Base-by-base conservation (phyloP, 257 asterid species). In the Solanum verrucosum region DNA sequence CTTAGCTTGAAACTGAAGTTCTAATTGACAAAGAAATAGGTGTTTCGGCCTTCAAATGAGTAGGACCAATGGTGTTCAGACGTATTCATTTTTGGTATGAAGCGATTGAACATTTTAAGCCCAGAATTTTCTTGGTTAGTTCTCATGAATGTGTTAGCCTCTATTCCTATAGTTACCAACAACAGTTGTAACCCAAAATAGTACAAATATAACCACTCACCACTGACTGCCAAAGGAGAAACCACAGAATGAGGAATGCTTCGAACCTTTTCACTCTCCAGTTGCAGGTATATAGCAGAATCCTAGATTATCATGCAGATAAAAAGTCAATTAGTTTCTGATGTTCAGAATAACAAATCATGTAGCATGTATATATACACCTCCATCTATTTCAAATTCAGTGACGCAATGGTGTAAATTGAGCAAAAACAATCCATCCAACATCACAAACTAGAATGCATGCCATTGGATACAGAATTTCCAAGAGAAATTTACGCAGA, bases 191-290 rank as follows among this genome's bases (percentile, higher is more conserved):
- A 49, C 29, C 70, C 18, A 7, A 49, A 59, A 82, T 18, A 49
- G 70, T 27, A 79, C 42, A 82, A 82, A 31, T 25, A 82, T 49
- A 49, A 49, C 49, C 74, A 91, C 98, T 93, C 90, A 95, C 98
- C 98, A 27, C 99, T 97, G 88, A 96, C 98, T 44, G 99, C 99
- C 89, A 96, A 87, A 77, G 99, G 99, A 90, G 96, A 88, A 87
- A 97, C 94, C 88, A 93, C 95, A 5, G 94, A 87, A 89, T 97
- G 98, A 86, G 98, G 93, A 88, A 97, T 94, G 82, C 90, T 90
- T 63, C 99, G 95, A 85, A 91, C 95, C 93, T 93, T 97, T 89
- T 93, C 98, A 90, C 92, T 94, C 91, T 95, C 98, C 90, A 94
- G 87, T 72, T 92, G 92, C 92, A 97, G 89, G 89, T 88, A 78